phyloP scores from a whole-genome alignment of 2,329 filamentous ascomycete genomes.

The Podosphaera aphanis region DNA sequence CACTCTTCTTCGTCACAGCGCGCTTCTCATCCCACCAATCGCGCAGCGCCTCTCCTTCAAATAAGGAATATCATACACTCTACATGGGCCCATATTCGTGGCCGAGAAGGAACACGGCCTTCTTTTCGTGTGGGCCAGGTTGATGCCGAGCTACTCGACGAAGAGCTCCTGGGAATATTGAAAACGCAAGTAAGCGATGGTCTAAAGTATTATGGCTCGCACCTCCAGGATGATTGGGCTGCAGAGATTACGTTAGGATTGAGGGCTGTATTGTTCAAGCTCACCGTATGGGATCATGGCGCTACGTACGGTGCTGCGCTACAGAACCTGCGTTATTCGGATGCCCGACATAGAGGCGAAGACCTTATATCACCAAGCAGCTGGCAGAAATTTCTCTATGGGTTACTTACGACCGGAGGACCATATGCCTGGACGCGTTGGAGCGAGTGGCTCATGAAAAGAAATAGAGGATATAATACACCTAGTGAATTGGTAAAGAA shows the following conservation, averaged over 20 bases:
- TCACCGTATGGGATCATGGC: constrained; percentile 90
- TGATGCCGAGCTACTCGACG: constrained; percentile 82
- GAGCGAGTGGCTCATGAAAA: constrained; percentile 63
- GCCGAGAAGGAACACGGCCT: constrained; percentile 57
- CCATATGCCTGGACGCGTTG: constrained; percentile 79
- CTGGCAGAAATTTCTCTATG: constrained; percentile 68
- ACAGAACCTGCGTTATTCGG: constrained; percentile 76
- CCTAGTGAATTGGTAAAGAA: constrained; percentile 26
- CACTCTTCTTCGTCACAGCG: constrained; percentile 29
- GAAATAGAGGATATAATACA: constrained; percentile 51
- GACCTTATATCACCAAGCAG: constrained; percentile 47
- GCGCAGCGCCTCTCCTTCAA: constrained; percentile 39
- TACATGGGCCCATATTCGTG: constrained; percentile 47
- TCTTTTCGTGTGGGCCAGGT: constrained; percentile 88
- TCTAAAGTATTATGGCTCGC: constrained; percentile 60
- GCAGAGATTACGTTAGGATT: constrained; percentile 63
- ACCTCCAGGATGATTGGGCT: constrained; percentile 67
- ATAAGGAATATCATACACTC: constrained; percentile 25
- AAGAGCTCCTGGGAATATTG: constrained; percentile 70
- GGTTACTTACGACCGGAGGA: constrained; percentile 64
- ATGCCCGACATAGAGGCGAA: constrained; percentile 44
- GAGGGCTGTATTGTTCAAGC: constrained; percentile 67
- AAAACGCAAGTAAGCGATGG: constrained; percentile 71
- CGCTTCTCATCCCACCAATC: constrained; percentile 28
- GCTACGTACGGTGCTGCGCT: constrained; percentile 83